Evolutionary conservation across 805 yeast species (phyloP).

Genomic region (Yamadazyma sp.): DNA sequence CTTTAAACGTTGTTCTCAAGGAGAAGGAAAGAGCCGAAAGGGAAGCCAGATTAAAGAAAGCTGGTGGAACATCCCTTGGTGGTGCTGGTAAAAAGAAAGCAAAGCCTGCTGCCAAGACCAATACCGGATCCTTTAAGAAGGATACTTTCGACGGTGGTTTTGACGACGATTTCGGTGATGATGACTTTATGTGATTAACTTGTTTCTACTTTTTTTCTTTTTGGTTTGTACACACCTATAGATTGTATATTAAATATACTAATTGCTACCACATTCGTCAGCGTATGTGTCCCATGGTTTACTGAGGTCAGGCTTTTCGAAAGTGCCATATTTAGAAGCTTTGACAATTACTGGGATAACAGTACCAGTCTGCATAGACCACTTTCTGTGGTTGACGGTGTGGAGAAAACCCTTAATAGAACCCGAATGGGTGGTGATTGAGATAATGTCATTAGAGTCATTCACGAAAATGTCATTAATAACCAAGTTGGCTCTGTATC

Average conservation of each 20-base stretch:
- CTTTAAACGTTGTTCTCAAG: constrained; percentile 75
- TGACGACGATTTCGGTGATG: constrained; percentile 68
- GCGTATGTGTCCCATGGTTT: constrained; percentile 16
- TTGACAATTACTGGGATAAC: constrained; percentile 29
- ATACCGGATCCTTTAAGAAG: constrained; percentile 55
- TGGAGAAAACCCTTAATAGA: constrained; percentile 26
- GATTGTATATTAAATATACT: constrained; percentile 3
- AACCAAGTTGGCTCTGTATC: constrained; percentile 25
- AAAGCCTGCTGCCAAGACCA: constrained; percentile 69
- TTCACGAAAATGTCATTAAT: constrained; percentile 27
- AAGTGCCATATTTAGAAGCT: constrained; percentile 13
- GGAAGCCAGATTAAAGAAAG: constrained; percentile 74
- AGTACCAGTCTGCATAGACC: constrained; percentile 26
- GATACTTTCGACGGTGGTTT: constrained; percentile 56
- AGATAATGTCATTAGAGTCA: constrained; percentile 22
- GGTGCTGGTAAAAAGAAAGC: constrained; percentile 97
- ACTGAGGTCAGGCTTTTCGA: constrained; percentile 11
- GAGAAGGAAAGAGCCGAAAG: constrained; percentile 91
- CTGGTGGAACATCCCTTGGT: constrained; percentile 84
- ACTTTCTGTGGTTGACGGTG: constrained; percentile 24
- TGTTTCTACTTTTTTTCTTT: background rate
- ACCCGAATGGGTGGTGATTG: constrained; percentile 31
- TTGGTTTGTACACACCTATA: background rate
- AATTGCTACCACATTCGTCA: constrained; percentile 12
- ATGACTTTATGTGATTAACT: constrained; percentile 70